A percentile compares a stretch with the other conserved stretches of the same genome.
Conservation (phyloP, 2,329 filamentous ascomycete genomes). For the Calonectria henricotiae region DNA sequence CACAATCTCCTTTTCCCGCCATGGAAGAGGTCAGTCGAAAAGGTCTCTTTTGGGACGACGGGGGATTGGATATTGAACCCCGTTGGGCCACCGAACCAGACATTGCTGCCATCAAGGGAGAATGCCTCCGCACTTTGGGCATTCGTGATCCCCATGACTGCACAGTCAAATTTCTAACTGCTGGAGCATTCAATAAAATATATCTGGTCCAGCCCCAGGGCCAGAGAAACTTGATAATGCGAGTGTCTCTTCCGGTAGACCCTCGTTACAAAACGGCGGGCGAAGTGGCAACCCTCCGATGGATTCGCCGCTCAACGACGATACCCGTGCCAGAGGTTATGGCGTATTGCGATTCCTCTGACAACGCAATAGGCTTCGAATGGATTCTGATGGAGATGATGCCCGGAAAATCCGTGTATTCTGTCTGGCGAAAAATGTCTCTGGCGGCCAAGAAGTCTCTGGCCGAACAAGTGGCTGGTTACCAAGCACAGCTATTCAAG, state of each 20-base stretch:
- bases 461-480: slow-evolving; percentile 22
- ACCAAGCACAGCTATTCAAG: slow-evolving; percentile 27
- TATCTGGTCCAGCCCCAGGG: slow-evolving; percentile 40
- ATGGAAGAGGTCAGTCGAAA: background rate
- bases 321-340: slow-evolving; percentile 58
- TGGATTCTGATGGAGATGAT: slow-evolving; percentile 61
- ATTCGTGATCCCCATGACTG: slow-evolving; percentile 36
- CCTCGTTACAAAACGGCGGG: slow-evolving; percentile 57
- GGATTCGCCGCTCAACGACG: slow-evolving; percentile 52
- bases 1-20: no score
- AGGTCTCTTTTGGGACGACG: slow-evolving; percentile 40
- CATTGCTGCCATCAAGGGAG: slow-evolving; percentile 37
- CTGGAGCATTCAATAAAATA: slow-evolving; percentile 48
- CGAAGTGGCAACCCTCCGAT: slow-evolving; percentile 60
- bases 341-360: slow-evolving; percentile 53
- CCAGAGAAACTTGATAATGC: slow-evolving; percentile 49
- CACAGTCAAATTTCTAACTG: slow-evolving; percentile 33
- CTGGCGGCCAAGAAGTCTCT: slow-evolving; percentile 54
- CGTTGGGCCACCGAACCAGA: slow-evolving; percentile 41
- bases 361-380: slow-evolving; percentile 60
- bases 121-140: slow-evolving; percentile 37
- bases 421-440: slow-evolving; percentile 52
- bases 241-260: slow-evolving; percentile 58
- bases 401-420: slow-evolving; percentile 47
- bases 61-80: slow-evolving; percentile 26